A percentile compares a stretch with the other conserved stretches of the same genome.
phyloP scores from a whole-genome alignment of 257 asterid species.

The Mentha longifolia region DNA sequence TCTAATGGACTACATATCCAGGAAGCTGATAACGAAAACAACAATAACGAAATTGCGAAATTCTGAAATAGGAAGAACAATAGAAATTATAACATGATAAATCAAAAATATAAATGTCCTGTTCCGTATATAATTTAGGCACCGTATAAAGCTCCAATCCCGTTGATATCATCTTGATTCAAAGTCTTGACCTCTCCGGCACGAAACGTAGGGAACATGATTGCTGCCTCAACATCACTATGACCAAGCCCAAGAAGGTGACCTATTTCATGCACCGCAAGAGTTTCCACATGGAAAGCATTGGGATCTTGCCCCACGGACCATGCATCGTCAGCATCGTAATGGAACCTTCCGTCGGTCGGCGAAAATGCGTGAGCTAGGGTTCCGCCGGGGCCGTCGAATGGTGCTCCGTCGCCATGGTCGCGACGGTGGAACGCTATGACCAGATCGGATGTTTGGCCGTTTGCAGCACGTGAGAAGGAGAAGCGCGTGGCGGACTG shows the following conservation, averaged over 20 bases:
- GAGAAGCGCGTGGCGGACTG: conserved; percentile 26
- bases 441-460: not conserved
- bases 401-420: conserved; percentile 6
- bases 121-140: not conserved
- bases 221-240: too few relatives aligned
- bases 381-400: conserved; percentile 41
- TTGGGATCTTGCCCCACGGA: not conserved
- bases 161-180: too few relatives aligned
- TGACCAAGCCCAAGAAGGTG: conserved; percentile 33
- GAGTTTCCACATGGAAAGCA: conserved; percentile 10
- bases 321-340: conserved; percentile 41
- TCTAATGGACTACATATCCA: too few relatives aligned
- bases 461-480: conserved; percentile 13
- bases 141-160: too few relatives aligned
- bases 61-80: too few relatives aligned
- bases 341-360: conserved; percentile 37
- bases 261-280: conserved; percentile 30
- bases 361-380: conserved; percentile 47
- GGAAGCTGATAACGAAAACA: too few relatives aligned
- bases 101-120: too few relatives aligned
- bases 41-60: too few relatives aligned
- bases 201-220: too few relatives aligned
- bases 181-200: too few relatives aligned
- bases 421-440: not conserved
- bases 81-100: too few relatives aligned